These are phyloP conservation scores for Saccharomycopsis vini DNA, from an alignment of 805 yeast genomes.

Conservation along the genomic window DNA sequence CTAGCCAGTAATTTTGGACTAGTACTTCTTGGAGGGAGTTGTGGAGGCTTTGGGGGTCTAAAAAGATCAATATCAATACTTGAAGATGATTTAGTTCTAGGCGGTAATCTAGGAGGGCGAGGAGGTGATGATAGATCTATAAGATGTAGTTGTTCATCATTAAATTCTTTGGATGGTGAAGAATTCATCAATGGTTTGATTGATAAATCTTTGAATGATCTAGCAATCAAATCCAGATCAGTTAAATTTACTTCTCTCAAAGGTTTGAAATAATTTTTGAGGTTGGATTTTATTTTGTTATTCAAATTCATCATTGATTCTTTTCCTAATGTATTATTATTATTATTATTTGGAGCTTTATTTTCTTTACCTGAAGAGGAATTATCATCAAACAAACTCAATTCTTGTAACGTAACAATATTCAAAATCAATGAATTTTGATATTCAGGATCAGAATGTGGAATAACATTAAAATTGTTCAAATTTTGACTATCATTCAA, in stretches of 20 bases:
- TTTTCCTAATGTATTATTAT: not conserved
- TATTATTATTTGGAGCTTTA: not conserved
- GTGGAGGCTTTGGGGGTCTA: too few species aligned
- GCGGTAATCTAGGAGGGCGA: too few species aligned
- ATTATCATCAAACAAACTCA: not conserved
- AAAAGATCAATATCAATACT: too few species aligned
- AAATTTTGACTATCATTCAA: conserved; percentile 4
- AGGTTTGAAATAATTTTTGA: conserved; percentile 14
- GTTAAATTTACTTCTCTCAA: conserved; percentile 1
- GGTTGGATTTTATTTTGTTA: conserved; percentile 6
- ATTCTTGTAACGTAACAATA: not conserved
- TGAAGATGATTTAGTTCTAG: too few species aligned
- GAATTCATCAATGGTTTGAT: too few species aligned
- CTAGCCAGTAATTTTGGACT: too few species aligned
- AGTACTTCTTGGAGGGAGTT: too few species aligned
- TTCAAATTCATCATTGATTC: not conserved
- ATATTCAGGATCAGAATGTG: conserved; percentile 6
- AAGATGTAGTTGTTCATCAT: too few species aligned
- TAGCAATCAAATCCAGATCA: too few species aligned
- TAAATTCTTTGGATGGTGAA: too few species aligned
- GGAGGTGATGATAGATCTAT: too few species aligned
- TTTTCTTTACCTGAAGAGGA: conserved; percentile 12
- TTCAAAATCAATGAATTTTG: not conserved
- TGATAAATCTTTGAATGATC: too few species aligned
- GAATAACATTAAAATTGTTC: conserved; percentile 16